phyloP scores from a whole-genome alignment of 1,284 basidiomycete genomes.

The Xerocomus nothofagi region DNA sequence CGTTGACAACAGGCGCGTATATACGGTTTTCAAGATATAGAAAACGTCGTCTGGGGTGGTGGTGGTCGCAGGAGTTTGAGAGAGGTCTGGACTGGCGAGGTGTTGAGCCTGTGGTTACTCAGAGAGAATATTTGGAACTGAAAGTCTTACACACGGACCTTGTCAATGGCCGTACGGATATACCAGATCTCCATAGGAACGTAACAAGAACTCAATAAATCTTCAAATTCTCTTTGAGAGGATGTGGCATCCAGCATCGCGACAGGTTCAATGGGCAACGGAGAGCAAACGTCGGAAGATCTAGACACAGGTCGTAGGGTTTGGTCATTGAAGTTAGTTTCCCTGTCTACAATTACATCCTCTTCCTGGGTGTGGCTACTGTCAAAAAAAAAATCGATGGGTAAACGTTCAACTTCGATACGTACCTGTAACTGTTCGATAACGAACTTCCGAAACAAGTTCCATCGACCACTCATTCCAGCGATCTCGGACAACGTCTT shows the following conservation, averaged over 20 bases:
- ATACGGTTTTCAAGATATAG: constrained; percentile 86
- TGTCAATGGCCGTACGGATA: constrained; percentile 83
- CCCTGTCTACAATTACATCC: constrained; percentile 7
- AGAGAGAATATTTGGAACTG: background rate
- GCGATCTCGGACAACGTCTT: constrained; percentile 84
- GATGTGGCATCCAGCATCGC: constrained; percentile 46
- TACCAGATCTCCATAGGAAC: constrained; percentile 93
- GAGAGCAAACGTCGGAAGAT: background rate
- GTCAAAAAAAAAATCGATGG: constrained; percentile 2
- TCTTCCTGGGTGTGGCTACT: constrained; percentile 23
- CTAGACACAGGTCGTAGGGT: background rate
- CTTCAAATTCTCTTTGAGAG: constrained; percentile 64
- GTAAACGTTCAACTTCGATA: background rate
- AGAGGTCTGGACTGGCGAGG: constrained; percentile 64
- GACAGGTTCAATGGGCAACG: constrained; percentile 11
- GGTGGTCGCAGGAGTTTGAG: constrained; percentile 61
- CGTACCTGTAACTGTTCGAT: constrained; percentile 65
- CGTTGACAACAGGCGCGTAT: constrained; percentile 72
- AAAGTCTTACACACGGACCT: constrained; percentile 47
- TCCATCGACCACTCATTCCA: constrained; percentile 90
- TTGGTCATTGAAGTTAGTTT: background rate
- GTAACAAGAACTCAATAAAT: constrained; percentile 76
- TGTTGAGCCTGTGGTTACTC: constrained; percentile 59
- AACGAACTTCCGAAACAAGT: constrained; percentile 87
- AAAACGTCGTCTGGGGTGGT: constrained; percentile 91